Evolutionary conservation across 176 grass and related monocot genomes (phyloP).

Genomic region (Tillandsia fasciculata): DNA sequence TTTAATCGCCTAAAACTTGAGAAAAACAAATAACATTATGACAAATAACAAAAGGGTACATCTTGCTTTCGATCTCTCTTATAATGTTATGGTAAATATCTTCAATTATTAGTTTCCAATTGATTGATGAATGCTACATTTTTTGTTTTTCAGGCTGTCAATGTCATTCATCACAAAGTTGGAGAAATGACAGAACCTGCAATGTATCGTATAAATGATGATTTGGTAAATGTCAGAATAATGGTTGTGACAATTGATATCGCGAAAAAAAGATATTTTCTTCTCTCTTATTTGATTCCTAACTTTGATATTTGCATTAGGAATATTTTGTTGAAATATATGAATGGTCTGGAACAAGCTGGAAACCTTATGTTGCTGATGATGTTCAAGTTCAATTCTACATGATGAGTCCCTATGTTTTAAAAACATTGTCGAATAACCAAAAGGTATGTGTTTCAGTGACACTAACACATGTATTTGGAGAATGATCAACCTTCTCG

Average conservation of each 20-base stretch:
- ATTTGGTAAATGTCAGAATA: conserved; percentile 60
- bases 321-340: conserved; percentile 97
- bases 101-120: background rate
- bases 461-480: background rate
- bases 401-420: conserved; percentile 98
- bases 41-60: background rate
- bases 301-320: conserved; percentile 36
- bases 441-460: conserved; percentile 35
- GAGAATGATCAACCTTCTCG: background rate
- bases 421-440: conserved; percentile 72
- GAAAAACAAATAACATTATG: background rate
- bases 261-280: background rate
- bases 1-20: no score
- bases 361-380: conserved; percentile 88
- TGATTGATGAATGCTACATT: background rate
- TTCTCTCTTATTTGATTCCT: background rate
- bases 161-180: conserved; percentile 72
- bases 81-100: background rate
- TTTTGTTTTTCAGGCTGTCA: conserved; percentile 46
- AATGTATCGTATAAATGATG: conserved; percentile 97
- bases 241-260: background rate
- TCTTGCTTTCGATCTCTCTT: conserved; percentile 5
- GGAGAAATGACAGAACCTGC: conserved; percentile 79
- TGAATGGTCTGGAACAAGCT: conserved; percentile 97
- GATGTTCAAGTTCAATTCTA: conserved; percentile 99